phyloP scores from a whole-genome alignment of 306 rosid genomes.

The Cucurbita maxima region DNA sequence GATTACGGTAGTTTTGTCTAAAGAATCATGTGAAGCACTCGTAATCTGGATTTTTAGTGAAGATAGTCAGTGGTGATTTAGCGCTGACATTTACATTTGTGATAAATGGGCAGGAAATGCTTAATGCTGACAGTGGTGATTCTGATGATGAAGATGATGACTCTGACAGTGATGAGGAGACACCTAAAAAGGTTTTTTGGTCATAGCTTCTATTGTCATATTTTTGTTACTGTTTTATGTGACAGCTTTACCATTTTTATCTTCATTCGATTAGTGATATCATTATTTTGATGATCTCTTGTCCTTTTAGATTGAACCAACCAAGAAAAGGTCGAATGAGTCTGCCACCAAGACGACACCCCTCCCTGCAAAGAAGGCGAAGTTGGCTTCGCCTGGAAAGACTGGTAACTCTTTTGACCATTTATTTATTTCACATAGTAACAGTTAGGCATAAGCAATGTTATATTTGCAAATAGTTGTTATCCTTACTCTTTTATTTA shows the following conservation, averaged over 20 bases:
- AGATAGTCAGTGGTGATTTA: not conserved
- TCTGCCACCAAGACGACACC: conserved; percentile 48
- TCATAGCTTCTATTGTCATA: not conserved
- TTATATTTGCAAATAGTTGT: no score
- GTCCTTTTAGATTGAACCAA: conserved; percentile 17
- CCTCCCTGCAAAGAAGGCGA: conserved; percentile 56
- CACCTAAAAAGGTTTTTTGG: conserved; percentile 48
- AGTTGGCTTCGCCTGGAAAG: conserved; percentile 46
- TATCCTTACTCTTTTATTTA: not conserved
- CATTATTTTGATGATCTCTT: not conserved
- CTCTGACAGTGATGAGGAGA: conserved; percentile 20
- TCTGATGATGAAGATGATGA: conserved; percentile 22
- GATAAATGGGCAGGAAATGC: conserved; percentile 23
- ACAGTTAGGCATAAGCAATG: not conserved
- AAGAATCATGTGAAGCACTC: no score
- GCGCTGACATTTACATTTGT: not conserved
- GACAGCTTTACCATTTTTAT: not conserved
- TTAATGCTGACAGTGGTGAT: conserved; percentile 16
- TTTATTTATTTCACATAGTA: not conserved
- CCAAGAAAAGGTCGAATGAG: conserved; percentile 52
- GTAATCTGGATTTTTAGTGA: no score
- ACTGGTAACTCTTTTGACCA: conserved; percentile 29
- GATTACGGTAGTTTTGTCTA: not conserved
- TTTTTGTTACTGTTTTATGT: not conserved
- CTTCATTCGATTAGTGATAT: no score